Evolutionary conservation across 2,329 filamentous ascomycete species (phyloP), one percentile per base, ranked within the genome.

Genomic region (Chaetomiaceae sp.): DNA sequence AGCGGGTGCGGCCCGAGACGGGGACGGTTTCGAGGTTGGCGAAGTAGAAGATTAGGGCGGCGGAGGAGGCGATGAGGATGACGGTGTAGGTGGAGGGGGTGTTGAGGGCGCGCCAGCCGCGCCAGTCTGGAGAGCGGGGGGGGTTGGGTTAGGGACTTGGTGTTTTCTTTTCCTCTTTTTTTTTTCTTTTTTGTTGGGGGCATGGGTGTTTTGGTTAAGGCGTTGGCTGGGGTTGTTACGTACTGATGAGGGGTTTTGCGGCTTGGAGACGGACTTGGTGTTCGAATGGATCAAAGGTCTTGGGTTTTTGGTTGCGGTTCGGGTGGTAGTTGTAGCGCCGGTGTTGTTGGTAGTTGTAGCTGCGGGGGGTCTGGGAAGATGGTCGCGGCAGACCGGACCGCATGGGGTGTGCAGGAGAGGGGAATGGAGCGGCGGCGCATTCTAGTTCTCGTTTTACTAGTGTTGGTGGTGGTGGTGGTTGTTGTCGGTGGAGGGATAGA

Each of bases 21-120:
- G 87, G 86, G 13, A 91, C 86, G 27, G 77, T 78, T 66, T 92
- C 84, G 37, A 87, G 71, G 63, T 90, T 85, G 63, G 70, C 74
- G 49, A 82, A 72, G 70, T 89, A 90, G 64, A 89, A 82, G 8
- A 64, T 63, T 2, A 73, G 61, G 4, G 76, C 78, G 38, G 68
- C 72, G n/a, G 66, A 60, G 14, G 72, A 64, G 23, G 71, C 70
- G 13, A 70, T 54, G 1, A 70, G 56, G 14, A 74, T 63, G 13
- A 78, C 66, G 23, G 69, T 60, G 49, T 68, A 66, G 39, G 72
- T 71, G 45, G 33, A 66, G 65, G 21, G 63, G 49, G 38, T 69
- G 40, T 55, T 48, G 13, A 73, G 41, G n/a, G 68, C 61, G 21
- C 65, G 61, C 17, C 57, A 53, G 1, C 49, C 49, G 37, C 43